Evolutionary conservation across 805 yeast genomes (phyloP), one percentile per base, ranked within the genome.

Genomic region (Maudiozyma bulderi): DNA sequence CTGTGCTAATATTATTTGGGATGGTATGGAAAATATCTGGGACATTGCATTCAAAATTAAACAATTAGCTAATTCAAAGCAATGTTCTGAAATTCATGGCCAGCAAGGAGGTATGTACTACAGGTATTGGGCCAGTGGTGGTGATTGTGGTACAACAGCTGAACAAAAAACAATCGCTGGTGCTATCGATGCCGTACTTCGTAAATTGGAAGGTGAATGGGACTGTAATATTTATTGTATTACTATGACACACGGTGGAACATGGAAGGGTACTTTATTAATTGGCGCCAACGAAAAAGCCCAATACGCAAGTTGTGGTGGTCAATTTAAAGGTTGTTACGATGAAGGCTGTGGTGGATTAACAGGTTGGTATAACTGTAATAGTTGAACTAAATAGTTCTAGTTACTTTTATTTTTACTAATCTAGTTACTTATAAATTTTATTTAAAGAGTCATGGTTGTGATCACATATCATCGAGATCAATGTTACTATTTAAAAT

Each of bases 171-270:
- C 45, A 28, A 41, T 41, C 31, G 45, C 49, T 8, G 49, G 49
- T 41, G 49, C 45, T n/a, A 46, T 46, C 45, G 34, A 42, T 10
- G 45, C 41, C 14, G 49, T 46, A 10, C 8, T 46, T 26, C 28
- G 20, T 33, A 40, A 42, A 35, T 35, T 33, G n/a, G 49, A 41
- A 14, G 45, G 41, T 28, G 40, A 41, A 15, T 46, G 49, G 48
- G 31, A 13, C 26, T 46, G 44, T 35, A 41, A 46, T 14, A 42
- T 46, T 4, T 46, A 46, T 41, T 46, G 45, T 41, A 46, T 46
- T 15, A 41, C 34, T 10, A 46, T 46, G 49, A 34, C 30, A 7
- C 40, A 41, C 28, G 49, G 41, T 28, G 49, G 39, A 14, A 41
- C 45, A 41, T 46, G 45, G 49, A 14, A 6, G 6, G 42, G 45